Conservation (phyloP, 352 stramenopile genomes). For the Globisporangium cederbergense region DNA sequence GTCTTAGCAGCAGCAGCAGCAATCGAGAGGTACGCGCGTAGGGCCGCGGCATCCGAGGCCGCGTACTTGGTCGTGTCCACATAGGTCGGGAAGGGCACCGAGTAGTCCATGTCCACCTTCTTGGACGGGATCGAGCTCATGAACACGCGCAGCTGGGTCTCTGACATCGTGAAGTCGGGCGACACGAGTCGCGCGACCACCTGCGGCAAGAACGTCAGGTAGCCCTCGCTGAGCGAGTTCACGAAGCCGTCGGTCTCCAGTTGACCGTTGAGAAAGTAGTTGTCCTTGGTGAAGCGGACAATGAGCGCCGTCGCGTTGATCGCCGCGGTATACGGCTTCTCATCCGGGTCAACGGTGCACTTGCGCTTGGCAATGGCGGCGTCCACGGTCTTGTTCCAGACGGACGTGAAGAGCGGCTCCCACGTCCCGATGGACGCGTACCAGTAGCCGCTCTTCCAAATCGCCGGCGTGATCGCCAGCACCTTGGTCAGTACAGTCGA, state of each 20-base stretch:
- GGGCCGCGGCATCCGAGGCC: slow-evolving; percentile 28
- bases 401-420: slow-evolving; percentile 26
- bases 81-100: slow-evolving; percentile 40
- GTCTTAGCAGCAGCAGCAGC: neutral
- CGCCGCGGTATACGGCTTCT: slow-evolving; percentile 27
- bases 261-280: slow-evolving; percentile 39
- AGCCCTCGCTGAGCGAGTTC: slow-evolving; percentile 25
- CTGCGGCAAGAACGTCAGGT: slow-evolving; percentile 35
- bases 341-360: neutral
- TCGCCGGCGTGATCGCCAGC: slow-evolving; percentile 33
- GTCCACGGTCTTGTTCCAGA: slow-evolving; percentile 25
- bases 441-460: slow-evolving; percentile 56
- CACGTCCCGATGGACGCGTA: slow-evolving; percentile 38
- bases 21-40: slow-evolving; percentile 24
- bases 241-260: slow-evolving; percentile 18
- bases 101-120: slow-evolving; percentile 51
- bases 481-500: slow-evolving; percentile 26
- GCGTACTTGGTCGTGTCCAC: slow-evolving; percentile 52
- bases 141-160: slow-evolving; percentile 40
- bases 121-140: slow-evolving; percentile 60
- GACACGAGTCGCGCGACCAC: slow-evolving; percentile 29
- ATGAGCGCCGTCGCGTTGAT: slow-evolving; percentile 51
- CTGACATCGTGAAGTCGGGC: slow-evolving; percentile 25
- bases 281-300: slow-evolving; percentile 71
- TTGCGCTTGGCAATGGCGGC: slow-evolving; percentile 29